Conservation (phyloP, 768 basidiomycete genomes). For the Naematelia encephala region DNA sequence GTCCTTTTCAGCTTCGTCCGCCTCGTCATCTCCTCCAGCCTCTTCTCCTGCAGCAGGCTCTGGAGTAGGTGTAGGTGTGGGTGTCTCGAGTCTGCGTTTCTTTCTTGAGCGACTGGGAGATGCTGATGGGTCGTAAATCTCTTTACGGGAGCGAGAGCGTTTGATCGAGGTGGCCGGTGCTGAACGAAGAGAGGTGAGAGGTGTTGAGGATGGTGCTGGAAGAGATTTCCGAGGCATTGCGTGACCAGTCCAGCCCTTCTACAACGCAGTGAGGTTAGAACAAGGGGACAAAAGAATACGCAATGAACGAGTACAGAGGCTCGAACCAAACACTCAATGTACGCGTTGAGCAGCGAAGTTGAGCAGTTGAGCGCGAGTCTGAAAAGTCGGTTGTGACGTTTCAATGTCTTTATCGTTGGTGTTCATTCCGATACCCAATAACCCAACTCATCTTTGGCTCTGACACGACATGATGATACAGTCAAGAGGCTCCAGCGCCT, state of each 20-base stretch:
- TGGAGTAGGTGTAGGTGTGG: conserved; percentile 63
- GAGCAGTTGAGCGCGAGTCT: no score
- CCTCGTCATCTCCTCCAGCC: conserved; percentile 36
- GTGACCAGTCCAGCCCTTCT: no score
- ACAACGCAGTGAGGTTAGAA: no score
- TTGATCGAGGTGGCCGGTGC: neutral
- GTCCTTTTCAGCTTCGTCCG: conserved; percentile 27
- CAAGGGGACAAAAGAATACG: neutral
- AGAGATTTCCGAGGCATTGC: neutral
- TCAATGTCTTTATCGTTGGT: no score
- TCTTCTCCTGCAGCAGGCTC: conserved; percentile 65
- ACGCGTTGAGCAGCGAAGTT: no score
- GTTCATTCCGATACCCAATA: no score
- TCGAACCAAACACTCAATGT: no score
- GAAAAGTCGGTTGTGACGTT: no score
- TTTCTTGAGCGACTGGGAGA: conserved; percentile 14
- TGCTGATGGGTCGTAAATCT: conserved; percentile 9
- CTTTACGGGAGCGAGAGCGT: neutral
- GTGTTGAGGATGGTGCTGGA: neutral
- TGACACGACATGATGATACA: no score
- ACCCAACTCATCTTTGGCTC: no score
- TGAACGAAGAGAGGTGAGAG: neutral
- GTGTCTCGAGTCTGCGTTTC: conserved; percentile 4
- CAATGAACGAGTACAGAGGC: no score
- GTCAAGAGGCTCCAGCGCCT: no score